Base-by-base conservation (phyloP, 2,329 filamentous ascomycete species). In the Didymellaceae sp. region DNA sequence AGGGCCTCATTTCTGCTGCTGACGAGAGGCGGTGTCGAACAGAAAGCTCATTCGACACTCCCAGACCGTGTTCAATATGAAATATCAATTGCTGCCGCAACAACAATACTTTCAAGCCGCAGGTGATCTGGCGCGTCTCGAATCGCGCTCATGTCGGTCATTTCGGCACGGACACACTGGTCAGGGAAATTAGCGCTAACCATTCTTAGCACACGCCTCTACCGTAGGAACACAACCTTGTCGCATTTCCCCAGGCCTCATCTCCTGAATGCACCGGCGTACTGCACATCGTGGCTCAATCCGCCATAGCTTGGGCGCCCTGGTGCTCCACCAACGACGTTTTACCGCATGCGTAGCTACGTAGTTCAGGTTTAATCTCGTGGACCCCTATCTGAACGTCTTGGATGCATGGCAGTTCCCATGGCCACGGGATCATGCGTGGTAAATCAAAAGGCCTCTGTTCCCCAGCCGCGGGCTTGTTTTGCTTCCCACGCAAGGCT, bases 361-460 rank as follows among this genome's bases (percentile, higher is more conserved):
- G 53, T 54, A 44, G 46, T 31, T 61, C 45, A 60, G 56, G 58
- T 35, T 57, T 40, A 67, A 67, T 67, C 59, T 66, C 57, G 57
- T 46, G 54, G 62, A 61, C 67, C 68, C 68, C 67, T 69, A 66
- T 61, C 62, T 63, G 59, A 67, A 59, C 58, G 58, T 34, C 55
- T 54, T 59, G 43, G 38, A 55, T 55, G 41, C 59, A 47, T 48
- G 42, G 50, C 47, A 40, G 45, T 45, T 38, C 37, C 40, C 25
- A 45, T 33, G 40, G 52, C 53, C 52, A 54, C 52, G 49, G 43
- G 57, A 55, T 57, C 58, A 63, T 58, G 61, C 55, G 52, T 40
- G 43, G 44, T 47, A 54, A 37, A 49, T 70, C 62, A 72, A 72
- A 72, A 71, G 54, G 56, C 49, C 58, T 54, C 49, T 45, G 24